Base-by-base conservation (phyloP, 345 rosid species). In the Eutrema heterophyllum region DNA sequence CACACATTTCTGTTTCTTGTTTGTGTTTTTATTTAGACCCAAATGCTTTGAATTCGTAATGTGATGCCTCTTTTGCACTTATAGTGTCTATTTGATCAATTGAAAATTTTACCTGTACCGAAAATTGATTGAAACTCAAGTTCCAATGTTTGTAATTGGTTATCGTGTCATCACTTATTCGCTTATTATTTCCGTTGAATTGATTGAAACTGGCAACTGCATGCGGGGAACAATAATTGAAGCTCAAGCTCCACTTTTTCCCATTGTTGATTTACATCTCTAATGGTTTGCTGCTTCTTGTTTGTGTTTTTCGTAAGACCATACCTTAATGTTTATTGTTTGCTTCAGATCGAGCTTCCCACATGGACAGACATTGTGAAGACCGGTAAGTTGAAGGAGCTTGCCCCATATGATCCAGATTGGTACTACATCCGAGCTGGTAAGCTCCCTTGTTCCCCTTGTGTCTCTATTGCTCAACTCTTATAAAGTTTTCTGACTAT, bases 361-460 rank as follows among this genome's bases (percentile, higher is more conserved):
- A 66, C 74, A 5, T 92, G 98, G 98, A 87, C 90, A 14, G 96
- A 92, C 70, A 88, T 92, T 39, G 98, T 92, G 57, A 92, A 92
- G 83, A 90, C 97, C 1, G 97, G 84, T 9, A 81, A 68, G 30
- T 73, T 83, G 35, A 92, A 92, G 84, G 98, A 92, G 84, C 95
- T 92, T 65, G 95, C 98, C 15, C 98, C 96, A 1, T 90, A 92
- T 81, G 98, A 92, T 46, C 96, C 88, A 1, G 98, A 92, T 36
- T 92, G 98, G 98, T 90, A 92, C 77, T 90, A 73, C 67, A 75
- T 92, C 62, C 81, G 97, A 71, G 90, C 98, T 55, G 96, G 93
- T 88, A 72, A 40, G 71, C 29, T 15, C 13, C 13, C 13, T 27
- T 3, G 7, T 27, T n/a, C 27, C 33, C 11, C 6, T 2, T 8